phyloP scores from a whole-genome alignment of 2,329 filamentous ascomycete genomes.

The Aspergillus tanneri region DNA sequence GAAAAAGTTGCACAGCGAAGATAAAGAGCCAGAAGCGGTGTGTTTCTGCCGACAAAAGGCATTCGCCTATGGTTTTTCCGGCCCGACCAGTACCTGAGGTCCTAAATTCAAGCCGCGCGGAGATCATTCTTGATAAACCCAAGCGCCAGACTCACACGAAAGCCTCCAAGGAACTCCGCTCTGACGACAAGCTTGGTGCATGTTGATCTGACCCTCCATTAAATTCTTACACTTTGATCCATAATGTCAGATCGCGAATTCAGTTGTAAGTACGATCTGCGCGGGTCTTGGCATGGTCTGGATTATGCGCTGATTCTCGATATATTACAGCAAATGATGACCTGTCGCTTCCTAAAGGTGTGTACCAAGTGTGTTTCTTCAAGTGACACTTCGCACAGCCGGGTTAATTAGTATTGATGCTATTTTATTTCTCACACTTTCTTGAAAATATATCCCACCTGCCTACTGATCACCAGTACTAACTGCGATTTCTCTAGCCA shows the following conservation, averaged over 20 bases:
- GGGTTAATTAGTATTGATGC: neutral
- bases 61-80: conserved; percentile 6
- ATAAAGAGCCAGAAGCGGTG: too few relatives aligned
- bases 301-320: conserved; percentile 22
- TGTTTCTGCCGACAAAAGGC: conserved; percentile 4
- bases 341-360: conserved; percentile 60
- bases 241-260: conserved; percentile 59
- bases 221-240: neutral
- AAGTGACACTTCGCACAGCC: neutral
- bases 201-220: neutral
- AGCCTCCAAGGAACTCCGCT: neutral
- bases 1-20: too few relatives aligned
- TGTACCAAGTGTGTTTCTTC: conserved; percentile 6
- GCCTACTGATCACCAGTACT: conserved; percentile 1
- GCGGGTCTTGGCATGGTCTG: conserved; percentile 11
- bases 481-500: conserved; percentile 48
- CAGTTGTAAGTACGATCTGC: conserved; percentile 41
- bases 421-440: neutral
- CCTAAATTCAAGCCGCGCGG: conserved; percentile 13
- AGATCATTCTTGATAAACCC: neutral
- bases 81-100: conserved; percentile 9
- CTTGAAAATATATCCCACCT: neutral
- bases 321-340: conserved; percentile 55
- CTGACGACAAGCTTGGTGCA: neutral
- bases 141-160: neutral